phyloP scores from a whole-genome alignment of 1,284 basidiomycete species.

The Ganoderma sinense region DNA sequence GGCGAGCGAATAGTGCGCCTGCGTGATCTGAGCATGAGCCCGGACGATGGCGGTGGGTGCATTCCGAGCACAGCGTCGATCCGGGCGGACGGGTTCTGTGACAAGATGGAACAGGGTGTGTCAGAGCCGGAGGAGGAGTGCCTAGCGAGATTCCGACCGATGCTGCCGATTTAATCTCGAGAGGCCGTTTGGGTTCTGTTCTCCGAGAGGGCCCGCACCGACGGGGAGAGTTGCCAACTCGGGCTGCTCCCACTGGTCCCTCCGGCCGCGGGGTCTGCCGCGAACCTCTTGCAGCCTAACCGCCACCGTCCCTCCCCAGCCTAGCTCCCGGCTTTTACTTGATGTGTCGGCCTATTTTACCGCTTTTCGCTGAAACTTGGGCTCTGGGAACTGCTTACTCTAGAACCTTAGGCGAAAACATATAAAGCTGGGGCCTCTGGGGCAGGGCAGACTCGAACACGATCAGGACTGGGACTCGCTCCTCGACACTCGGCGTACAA shows the following conservation, averaged over 20 bases:
- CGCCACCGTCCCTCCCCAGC: conserved; percentile 30
- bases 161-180: conserved; percentile 20
- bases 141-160: conserved; percentile 17
- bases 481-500: conserved; percentile 23
- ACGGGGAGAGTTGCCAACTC: conserved; percentile 6
- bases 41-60: conserved; percentile 3
- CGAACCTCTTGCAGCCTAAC: conserved; percentile 29
- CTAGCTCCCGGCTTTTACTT: conserved; percentile 30
- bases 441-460: conserved; percentile 17
- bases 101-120: conserved; percentile 23
- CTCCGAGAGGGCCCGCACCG: neutral
- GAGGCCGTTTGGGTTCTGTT: conserved; percentile 3
- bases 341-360: conserved; percentile 34
- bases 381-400: conserved; percentile 32
- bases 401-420: conserved; percentile 27
- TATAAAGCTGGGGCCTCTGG: conserved; percentile 30
- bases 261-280: conserved; percentile 15
- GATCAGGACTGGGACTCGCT: conserved; percentile 15
- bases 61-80: conserved; percentile 30
- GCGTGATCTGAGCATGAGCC: conserved; percentile 15
- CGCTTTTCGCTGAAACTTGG: conserved; percentile 28
- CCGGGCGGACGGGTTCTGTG: conserved; percentile 27
- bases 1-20: conserved; percentile 20
- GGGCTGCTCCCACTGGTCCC: neutral
- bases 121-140: conserved; percentile 16